A percentile compares a stretch with the other conserved stretches of the same genome.
Evolutionary conservation across 441 rosid genomes (phyloP).

Genomic region (Rhodomyrtus psidioides): DNA sequence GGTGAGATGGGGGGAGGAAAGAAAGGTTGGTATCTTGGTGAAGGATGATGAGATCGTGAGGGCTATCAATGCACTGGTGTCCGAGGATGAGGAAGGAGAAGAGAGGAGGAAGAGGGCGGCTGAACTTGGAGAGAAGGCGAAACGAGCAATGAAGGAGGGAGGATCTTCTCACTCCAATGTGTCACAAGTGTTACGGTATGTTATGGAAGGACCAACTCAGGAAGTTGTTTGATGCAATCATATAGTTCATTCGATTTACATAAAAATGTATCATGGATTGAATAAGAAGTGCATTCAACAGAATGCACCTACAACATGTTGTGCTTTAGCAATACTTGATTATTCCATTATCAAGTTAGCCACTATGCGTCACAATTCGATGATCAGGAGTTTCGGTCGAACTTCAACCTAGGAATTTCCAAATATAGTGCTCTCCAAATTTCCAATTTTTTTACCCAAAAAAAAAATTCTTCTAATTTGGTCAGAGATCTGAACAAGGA

Average conservation of each 20-base stretch:
- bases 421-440: background rate
- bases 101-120: constrained; percentile 17
- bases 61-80: constrained; percentile 43
- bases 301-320: background rate
- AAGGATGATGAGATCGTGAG: constrained; percentile 29
- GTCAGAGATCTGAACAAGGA: background rate
- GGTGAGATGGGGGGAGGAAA: constrained; percentile 74
- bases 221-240: background rate
- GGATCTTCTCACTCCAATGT: constrained; percentile 3
- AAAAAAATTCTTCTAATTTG: background rate
- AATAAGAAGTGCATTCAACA: background rate
- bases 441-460: background rate
- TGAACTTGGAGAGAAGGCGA: constrained; percentile 23
- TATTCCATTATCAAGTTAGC: background rate
- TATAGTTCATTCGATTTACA: background rate
- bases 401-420: too few relatives aligned
- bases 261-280: background rate
- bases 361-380: background rate
- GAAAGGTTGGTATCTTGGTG: constrained; percentile 46
- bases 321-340: background rate
- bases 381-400: too few relatives aligned
- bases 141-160: constrained; percentile 7
- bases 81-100: constrained; percentile 22
- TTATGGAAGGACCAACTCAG: background rate
- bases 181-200: background rate